Base-by-base conservation (phyloP, 805 yeast species). In the Candida adriatica region DNA sequence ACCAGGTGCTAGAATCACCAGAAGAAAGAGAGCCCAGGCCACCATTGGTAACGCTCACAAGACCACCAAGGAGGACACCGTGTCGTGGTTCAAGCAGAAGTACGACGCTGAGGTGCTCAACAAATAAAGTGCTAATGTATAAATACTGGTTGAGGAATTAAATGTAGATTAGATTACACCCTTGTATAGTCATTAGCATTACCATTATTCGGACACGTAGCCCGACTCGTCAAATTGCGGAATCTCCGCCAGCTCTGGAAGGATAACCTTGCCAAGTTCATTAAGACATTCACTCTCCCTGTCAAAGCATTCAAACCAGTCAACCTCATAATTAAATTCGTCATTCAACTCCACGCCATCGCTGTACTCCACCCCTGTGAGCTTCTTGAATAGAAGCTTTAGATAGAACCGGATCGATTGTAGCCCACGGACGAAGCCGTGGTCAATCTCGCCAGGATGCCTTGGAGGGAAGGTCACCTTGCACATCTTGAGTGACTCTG, bases 41-140 rank as follows among this genome's bases (percentile, higher is more conserved):
- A 72, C 69, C 56, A 74, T 92, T 56, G 98, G 98, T 73, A 79
- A 82, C 80, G 59, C 74, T 61, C 98, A 92, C 84, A 76, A 76
- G 69, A 82, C 94, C 64, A 67, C 70, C 67, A 85, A 81, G 75
- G 94, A 84, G 63, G 97, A 90, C 70, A 65, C 96, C 70, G 84
- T 92, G 67, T 70, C 75, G 66, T 92, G 98, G 98, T 92, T 92
- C 92, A 92, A 92, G 82, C 92, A 87, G 70, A 92, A 83, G 79
- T 92, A 90, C 79, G 98, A 92, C 72, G 98, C 98, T 66, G 94
- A 87, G 59, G 98, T 92, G 61, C 71, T 82, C 68, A 73, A 78
- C 74, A 80, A 81, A 70, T 79, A 79, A 66, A 50, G 43, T 41
- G 41, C 38, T 38, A 32, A 37, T 39, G 37, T 34, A 35, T 31